Evolutionary conservation across 176 grass and related monocot species (phyloP).

Genomic region (Miscanthus lutarioriparius): DNA sequence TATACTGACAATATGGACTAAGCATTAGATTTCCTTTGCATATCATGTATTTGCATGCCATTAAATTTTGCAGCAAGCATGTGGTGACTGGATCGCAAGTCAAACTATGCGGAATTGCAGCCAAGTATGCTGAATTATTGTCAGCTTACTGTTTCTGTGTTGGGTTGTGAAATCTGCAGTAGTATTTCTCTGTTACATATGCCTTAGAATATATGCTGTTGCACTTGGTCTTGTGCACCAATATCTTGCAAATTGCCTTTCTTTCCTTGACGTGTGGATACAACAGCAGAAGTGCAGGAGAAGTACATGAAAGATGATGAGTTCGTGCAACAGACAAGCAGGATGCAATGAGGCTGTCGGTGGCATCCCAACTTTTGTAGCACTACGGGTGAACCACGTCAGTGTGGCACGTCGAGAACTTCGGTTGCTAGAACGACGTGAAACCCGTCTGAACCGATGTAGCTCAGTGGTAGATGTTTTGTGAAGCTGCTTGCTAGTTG

Average conservation of each 20-base stretch:
- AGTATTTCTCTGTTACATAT: not conserved
- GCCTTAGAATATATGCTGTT: not conserved
- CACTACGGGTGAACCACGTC: not conserved
- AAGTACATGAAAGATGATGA: conserved; percentile 92
- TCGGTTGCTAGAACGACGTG: not conserved
- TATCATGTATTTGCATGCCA: not conserved
- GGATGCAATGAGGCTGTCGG: conserved; percentile 14
- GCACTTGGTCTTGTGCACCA: not conserved
- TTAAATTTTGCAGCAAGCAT: conserved; percentile 7
- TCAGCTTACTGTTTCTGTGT: not conserved
- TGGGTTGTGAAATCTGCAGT: not conserved
- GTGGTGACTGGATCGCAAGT: not conserved
- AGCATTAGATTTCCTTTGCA: not conserved
- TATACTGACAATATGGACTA: not conserved
- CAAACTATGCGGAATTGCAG: not conserved
- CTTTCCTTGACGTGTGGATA: conserved; percentile 59
- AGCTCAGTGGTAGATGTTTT: conserved; percentile 6
- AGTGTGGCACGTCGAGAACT: not conserved
- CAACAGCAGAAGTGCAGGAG: conserved; percentile 91
- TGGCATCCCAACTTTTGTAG: not conserved
- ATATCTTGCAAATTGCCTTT: not conserved
- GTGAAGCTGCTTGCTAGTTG: not conserved
- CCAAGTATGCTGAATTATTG: not conserved
- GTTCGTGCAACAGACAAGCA: conserved; percentile 32
- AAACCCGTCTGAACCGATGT: not conserved